phyloP scores from a whole-genome alignment of 1,284 basidiomycete species.

The Austroboletus niveus region DNA sequence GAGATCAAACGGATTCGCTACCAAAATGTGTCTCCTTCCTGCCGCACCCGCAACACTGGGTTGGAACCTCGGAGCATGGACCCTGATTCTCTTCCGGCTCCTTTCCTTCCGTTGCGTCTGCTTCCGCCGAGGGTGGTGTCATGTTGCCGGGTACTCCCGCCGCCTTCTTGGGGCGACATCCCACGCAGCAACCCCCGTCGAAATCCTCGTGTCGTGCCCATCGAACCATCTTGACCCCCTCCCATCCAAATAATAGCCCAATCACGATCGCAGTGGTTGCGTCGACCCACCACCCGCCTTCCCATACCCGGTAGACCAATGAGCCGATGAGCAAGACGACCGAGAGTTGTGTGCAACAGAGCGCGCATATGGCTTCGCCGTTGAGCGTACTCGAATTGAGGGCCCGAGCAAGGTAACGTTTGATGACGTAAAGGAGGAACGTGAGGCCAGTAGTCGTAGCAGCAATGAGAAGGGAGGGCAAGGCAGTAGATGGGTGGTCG shows the following conservation, averaged over 20 bases:
- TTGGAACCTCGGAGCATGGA: neutral
- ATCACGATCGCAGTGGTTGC: conserved; percentile 40
- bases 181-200: conserved; percentile 39
- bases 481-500: conserved; percentile 37
- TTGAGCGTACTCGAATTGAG: conserved; percentile 44
- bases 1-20: too few relatives aligned
- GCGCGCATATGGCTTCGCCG: conserved; percentile 41
- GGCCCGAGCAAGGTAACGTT: conserved; percentile 42
- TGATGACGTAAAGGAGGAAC: conserved; percentile 42
- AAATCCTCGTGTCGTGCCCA: conserved; percentile 38
- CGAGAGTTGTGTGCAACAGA: conserved; percentile 36
- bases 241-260: conserved; percentile 42
- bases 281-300: conserved; percentile 49
- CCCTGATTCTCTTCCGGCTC: neutral
- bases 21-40: too few relatives aligned
- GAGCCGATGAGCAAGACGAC: conserved; percentile 36
- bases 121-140: too few relatives aligned
- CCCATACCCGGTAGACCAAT: conserved; percentile 38
- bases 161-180: neutral
- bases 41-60: neutral
- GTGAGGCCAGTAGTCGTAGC: conserved; percentile 40
- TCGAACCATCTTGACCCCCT: conserved; percentile 40
- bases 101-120: neutral
- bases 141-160: neutral
- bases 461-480: conserved; percentile 32